phyloP scores from a whole-genome alignment of 2,329 filamentous ascomycete species.

The Trichothecium sympodiale region DNA sequence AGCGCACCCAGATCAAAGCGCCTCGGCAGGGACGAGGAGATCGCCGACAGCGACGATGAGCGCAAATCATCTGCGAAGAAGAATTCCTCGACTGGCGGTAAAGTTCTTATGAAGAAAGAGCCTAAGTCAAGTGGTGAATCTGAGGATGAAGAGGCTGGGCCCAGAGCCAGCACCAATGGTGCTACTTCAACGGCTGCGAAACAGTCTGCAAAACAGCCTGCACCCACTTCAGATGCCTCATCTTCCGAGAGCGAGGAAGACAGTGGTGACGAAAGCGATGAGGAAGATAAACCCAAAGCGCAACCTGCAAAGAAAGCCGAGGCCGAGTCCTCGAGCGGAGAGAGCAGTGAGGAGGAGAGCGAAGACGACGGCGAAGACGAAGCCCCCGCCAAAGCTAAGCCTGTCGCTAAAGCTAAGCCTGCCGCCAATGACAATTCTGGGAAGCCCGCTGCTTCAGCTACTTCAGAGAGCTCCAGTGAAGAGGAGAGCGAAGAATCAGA shows the following conservation, averaged over 20 bases:
- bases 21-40: slow-evolving; percentile 24
- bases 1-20: slow-evolving; percentile 11
- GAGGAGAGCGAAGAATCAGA: slow-evolving; percentile 7
- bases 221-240: slow-evolving; percentile 5
- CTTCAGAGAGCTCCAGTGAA: slow-evolving; percentile 1
- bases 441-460: no score
- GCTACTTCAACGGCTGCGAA: slow-evolving; percentile 10
- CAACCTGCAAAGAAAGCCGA: not conserved
- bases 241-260: slow-evolving; percentile 2
- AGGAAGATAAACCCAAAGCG: not conserved
- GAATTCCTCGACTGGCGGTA: slow-evolving; percentile 1
- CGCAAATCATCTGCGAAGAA: slow-evolving; percentile 17
- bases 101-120: slow-evolving; percentile 6
- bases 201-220: slow-evolving; percentile 8
- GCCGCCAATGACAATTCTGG: no score
- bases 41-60: slow-evolving; percentile 31
- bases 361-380: not conserved
- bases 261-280: slow-evolving; percentile 1
- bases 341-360: slow-evolving; percentile 3
- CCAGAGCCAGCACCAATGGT: slow-evolving; percentile 14
- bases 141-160: not conserved
- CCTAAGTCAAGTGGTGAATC: slow-evolving; percentile 1
- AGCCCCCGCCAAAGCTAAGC: slow-evolving; percentile 2
- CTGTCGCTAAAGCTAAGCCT: not conserved
- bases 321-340: slow-evolving; percentile 2